Evolutionary conservation across 1,284 basidiomycete genomes (phyloP).

Genomic region (Meripilus lineatus): DNA sequence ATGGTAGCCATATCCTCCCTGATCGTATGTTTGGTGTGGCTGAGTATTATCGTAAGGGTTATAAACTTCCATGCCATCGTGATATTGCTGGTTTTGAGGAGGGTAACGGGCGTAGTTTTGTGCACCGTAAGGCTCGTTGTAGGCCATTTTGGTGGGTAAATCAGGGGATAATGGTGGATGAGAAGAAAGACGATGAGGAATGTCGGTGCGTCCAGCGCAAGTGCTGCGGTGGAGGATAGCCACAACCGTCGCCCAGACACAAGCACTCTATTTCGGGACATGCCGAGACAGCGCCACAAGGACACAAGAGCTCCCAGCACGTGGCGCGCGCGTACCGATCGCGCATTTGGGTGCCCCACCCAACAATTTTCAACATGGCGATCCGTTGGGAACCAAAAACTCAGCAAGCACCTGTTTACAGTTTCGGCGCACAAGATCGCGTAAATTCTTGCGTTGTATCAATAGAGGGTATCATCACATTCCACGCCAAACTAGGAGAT

Average conservation of each 20-base stretch:
- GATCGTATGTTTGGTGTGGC: constrained; percentile 43
- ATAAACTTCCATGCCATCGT: constrained; percentile 21
- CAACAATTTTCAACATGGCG: no score
- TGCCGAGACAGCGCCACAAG: no score
- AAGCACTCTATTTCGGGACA: no score
- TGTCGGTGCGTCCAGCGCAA: constrained; percentile 6
- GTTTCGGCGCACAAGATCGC: not conserved
- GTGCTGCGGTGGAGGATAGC: constrained; percentile 5
- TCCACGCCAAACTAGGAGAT: constrained; percentile 15
- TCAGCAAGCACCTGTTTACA: no score
- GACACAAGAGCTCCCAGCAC: no score
- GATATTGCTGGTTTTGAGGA: constrained; percentile 27
- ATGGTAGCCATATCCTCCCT: constrained; percentile 32
- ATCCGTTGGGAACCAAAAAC: no score
- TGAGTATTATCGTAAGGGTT: constrained; percentile 43
- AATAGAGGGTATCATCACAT: constrained; percentile 3
- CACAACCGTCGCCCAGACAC: no score
- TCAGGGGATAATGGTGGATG: constrained; percentile 2
- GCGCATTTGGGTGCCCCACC: no score
- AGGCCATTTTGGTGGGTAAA: constrained; percentile 34
- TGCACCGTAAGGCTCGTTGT: constrained; percentile 42
- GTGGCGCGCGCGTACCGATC: no score
- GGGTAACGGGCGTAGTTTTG: constrained; percentile 31
- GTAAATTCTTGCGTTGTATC: not conserved
- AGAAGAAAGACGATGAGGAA: constrained; percentile 4